Evolutionary conservation across 768 basidiomycete species (phyloP), one percentile per base, ranked within the genome.

Genomic region (Hortiboletus flavorubellus): DNA sequence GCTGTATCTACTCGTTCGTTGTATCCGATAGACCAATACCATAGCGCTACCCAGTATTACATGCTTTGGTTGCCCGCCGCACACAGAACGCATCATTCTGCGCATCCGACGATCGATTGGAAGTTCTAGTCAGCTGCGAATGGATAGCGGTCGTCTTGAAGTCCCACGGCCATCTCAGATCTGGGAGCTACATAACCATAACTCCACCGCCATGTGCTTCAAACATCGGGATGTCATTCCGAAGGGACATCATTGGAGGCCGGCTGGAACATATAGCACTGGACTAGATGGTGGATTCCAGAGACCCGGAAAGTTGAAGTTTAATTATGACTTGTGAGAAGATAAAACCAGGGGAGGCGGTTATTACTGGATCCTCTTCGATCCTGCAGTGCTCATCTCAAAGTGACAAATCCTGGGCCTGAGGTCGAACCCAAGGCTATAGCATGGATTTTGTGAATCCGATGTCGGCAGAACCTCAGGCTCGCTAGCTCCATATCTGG

Each of bases 1-100:
- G 2, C 12, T 65, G 63, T 62, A 62, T 51, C 5, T 29, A 49
- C 56, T 49, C 38, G 39, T 39, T 51, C 38, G 51, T 55, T 63
- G 53, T 66, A 64, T 50, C 35, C 7, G 39, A 54, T 64, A 61
- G 40, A 31, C n/a, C 42, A 43, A 43, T 43, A 53, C 26, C 58
- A 41, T 56, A 43, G 30, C 39, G 26, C 23, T 53, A 34, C 47
- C 12, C 26, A 39, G 38, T 26, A 15, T 23, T 33, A n/a, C 12
- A 9, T 54, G 23, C 10, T 31, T 23, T 38, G 18, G 9, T 33
- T 29, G 15, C 14, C 15, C 23, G 9, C 23, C 37, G n/a, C 38
- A 47, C 47, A 15, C 9, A 33, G 14, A 29, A 16, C 8, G 8
- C 10, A 8, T 39, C 40, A 37, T 21, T 46, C 18, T 50, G 34